A percentile compares a stretch with the other conserved stretches of the same genome.
Evolutionary conservation across 805 yeast species (phyloP).

Genomic region (Starmerella powellii): DNA sequence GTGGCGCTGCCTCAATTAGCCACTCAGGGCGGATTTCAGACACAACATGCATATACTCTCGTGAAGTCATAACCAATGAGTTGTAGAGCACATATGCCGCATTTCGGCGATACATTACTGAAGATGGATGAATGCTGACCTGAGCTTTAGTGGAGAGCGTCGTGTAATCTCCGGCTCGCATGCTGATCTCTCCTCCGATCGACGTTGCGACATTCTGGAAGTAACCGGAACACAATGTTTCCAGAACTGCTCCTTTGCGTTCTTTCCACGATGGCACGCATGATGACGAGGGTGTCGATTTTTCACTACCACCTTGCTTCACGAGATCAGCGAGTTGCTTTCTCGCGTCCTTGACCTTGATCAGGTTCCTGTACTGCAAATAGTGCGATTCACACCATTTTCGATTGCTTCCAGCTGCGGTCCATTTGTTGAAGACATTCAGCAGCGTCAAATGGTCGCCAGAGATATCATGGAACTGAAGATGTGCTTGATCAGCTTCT

Average conservation of each 20-base stretch:
- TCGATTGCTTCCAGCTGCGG: slow-evolving; percentile 41
- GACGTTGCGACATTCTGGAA: slow-evolving; percentile 55
- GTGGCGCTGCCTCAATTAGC: slow-evolving; percentile 64
- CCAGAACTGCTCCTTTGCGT: slow-evolving; percentile 34
- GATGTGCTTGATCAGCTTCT: slow-evolving; percentile 52
- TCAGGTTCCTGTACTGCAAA: slow-evolving; percentile 66
- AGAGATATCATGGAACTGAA: slow-evolving; percentile 60
- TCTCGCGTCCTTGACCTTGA: slow-evolving; percentile 69
- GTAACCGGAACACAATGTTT: slow-evolving; percentile 53
- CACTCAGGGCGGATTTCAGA: slow-evolving; percentile 58
- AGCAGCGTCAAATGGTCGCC: slow-evolving; percentile 75
- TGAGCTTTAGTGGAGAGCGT: slow-evolving; percentile 31
- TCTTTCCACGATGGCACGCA: slow-evolving; percentile 23
- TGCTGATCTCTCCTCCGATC: slow-evolving; percentile 44
- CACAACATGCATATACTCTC: slow-evolving; percentile 76
- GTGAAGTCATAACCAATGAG: slow-evolving; percentile 71
- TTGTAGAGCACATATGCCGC: slow-evolving; percentile 66
- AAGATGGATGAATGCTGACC: slow-evolving; percentile 77
- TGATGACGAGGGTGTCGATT: too few relatives aligned
- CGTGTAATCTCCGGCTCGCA: slow-evolving; percentile 21
- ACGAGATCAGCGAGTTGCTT: slow-evolving; percentile 50
- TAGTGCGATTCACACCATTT: slow-evolving; percentile 74
- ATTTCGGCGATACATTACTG: slow-evolving; percentile 58
- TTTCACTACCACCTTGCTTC: slow-evolving; percentile 14
- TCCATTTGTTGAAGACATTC: slow-evolving; percentile 75